Base-by-base conservation (phyloP, 1,284 basidiomycete genomes). In the Ganoderma leucocontextum region DNA sequence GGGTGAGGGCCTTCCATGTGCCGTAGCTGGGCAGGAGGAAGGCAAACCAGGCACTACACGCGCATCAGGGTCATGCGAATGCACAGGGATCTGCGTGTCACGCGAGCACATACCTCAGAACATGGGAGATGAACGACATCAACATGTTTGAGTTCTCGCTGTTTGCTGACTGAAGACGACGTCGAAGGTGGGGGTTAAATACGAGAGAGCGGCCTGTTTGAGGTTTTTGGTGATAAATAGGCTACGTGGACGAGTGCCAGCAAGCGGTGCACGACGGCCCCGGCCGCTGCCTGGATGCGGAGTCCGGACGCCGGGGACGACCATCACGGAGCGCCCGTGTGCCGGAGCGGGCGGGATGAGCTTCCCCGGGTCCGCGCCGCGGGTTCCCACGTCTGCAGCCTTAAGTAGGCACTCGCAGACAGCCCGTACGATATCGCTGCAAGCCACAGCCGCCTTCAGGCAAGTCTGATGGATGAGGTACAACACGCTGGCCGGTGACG, bases 1-100 rank as follows among this genome's bases (percentile, higher is more conserved):
- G 83, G 0, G 87, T 84, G 25, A 95, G 80, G 19, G 89, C 86
- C 78, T 92, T 91, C 84, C 86, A 90, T 4, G 90, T 91, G 4
- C 84, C 79, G 72, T 86, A 92, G 70, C 81, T 84, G 0, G 91
- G 91, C 3, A 91, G 79, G 1, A 88, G 80, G 75, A 91, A 90
- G 1, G 86, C 88, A 70, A 92, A 91, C 89, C 89, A 92, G 63
- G 89, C 89, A 76, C 90, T 91, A 71, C n/a, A 25, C 58, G n/a
- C 36, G 57, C 19, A 49, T 10, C 25, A 25, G 47, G 36, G 49
- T 62, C 61, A 63, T 41, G 57, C 69, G 64, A 67, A 49, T 47
- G 66, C 38, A 62, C 35, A 36, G 19, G 68, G 12, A 58, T 61
- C 47, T 19, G 63, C 44, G 60, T 57, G 63, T 64, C 72, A 70